These are phyloP conservation scores for Peziza echinospora DNA, from an alignment of 495 filamentous ascomycete species.

Conservation along the genomic window DNA sequence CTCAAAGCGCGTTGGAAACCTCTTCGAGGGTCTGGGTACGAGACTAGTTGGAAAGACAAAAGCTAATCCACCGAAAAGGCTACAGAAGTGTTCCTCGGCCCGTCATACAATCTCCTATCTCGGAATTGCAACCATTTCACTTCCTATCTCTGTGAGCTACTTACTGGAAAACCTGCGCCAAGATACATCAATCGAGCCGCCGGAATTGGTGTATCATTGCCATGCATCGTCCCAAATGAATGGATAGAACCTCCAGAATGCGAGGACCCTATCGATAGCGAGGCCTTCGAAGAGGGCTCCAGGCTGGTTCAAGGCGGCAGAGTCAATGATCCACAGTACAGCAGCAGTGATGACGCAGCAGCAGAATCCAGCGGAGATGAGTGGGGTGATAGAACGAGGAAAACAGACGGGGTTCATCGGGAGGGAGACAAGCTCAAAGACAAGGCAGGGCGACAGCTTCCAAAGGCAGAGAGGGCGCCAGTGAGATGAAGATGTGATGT, in stretches of 20 bases:
- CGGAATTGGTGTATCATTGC: slow-evolving; percentile 48
- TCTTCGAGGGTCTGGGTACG: too few species aligned
- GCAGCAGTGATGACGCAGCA: not conserved
- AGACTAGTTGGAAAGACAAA: too few species aligned
- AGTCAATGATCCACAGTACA: not conserved
- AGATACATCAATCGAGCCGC: slow-evolving; percentile 61
- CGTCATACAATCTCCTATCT: slow-evolving; percentile 51
- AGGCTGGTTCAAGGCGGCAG: not conserved
- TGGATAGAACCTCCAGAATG: slow-evolving; percentile 59
- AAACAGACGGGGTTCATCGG: not conserved
- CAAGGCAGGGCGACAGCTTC: not conserved
- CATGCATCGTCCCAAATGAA: slow-evolving; percentile 56
- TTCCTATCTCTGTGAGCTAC: slow-evolving; percentile 38
- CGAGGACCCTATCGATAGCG: slow-evolving; percentile 23
- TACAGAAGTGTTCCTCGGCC: slow-evolving; percentile 44
- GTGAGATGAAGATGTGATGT: not conserved
- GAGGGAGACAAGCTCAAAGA: not conserved
- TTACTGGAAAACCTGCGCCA: slow-evolving; percentile 43
- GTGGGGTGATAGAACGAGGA: not conserved
- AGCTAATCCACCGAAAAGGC: slow-evolving; percentile 24
- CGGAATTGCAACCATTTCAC: slow-evolving; percentile 76
- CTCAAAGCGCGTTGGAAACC: not conserved
- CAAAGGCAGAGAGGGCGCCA: not conserved
- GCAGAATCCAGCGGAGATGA: not conserved
- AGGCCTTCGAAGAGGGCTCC: not conserved